Evolutionary conservation across 2,329 filamentous ascomycete species (phyloP).

Genomic region (Scopulariopsis brevicaulis): DNA sequence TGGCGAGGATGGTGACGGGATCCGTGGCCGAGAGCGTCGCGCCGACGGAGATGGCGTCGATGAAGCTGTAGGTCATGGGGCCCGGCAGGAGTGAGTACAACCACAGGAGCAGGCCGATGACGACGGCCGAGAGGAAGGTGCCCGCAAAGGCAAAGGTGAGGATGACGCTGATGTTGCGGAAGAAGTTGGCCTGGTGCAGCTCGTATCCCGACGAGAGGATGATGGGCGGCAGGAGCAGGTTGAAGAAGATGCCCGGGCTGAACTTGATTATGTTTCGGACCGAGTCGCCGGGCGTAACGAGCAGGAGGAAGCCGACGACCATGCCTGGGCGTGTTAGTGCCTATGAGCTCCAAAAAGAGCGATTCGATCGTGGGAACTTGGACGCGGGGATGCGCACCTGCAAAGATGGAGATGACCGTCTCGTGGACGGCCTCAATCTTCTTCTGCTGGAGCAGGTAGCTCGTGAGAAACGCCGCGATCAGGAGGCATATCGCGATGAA

Average conservation of each 20-base stretch:
- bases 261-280: constrained; percentile 90
- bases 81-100: constrained; percentile 81
- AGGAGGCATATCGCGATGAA: constrained; percentile 94
- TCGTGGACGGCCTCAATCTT: constrained; percentile 97
- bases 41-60: constrained; percentile 93
- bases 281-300: constrained; percentile 68
- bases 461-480: constrained; percentile 89
- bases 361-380: neutral
- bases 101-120: constrained; percentile 80
- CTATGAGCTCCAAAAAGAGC: neutral
- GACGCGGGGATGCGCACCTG: constrained; percentile 41
- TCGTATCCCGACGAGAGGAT: constrained; percentile 97
- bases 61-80: constrained; percentile 75
- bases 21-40: constrained; percentile 95
- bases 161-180: constrained; percentile 94
- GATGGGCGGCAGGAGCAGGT: constrained; percentile 93
- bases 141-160: constrained; percentile 95
- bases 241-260: constrained; percentile 99
- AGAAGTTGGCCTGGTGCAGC: constrained; percentile 97
- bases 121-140: constrained; percentile 93
- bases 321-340: constrained; percentile 51
- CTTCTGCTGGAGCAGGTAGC: constrained; percentile 91
- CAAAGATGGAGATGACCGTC: constrained; percentile 96
- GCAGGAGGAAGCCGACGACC: constrained; percentile 83
- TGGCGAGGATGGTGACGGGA: constrained; percentile 93